phyloP scores from a whole-genome alignment of 2,329 filamentous ascomycete species.

The Paecilomyces formosus region DNA sequence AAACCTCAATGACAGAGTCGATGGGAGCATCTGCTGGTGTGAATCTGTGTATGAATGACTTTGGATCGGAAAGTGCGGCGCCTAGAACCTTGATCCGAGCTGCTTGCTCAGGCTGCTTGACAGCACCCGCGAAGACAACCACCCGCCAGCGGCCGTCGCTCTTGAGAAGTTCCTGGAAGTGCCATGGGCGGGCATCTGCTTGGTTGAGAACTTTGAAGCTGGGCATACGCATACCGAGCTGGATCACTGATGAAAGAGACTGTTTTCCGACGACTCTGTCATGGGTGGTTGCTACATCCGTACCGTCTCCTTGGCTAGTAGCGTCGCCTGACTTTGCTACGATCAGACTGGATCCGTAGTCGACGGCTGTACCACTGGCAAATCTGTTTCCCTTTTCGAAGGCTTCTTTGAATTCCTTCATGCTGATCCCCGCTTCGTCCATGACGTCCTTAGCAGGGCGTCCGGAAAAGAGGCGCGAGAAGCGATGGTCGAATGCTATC shows the following conservation, averaged over 20 bases:
- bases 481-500: constrained; percentile 56
- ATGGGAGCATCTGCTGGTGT: constrained; percentile 33
- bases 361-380: constrained; percentile 49
- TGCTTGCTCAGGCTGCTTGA: constrained; percentile 39
- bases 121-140: constrained; percentile 53
- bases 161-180: constrained; percentile 27
- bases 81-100: constrained; percentile 43
- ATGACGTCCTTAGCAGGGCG: constrained; percentile 52
- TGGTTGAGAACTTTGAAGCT: constrained; percentile 29
- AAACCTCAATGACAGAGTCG: constrained; percentile 49
- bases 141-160: constrained; percentile 32
- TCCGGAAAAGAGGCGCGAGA: constrained; percentile 50
- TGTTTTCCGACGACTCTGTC: constrained; percentile 14
- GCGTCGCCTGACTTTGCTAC: constrained; percentile 46
- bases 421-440: constrained; percentile 54
- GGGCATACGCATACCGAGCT: constrained; percentile 27
- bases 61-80: constrained; percentile 26
- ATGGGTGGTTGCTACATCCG: constrained; percentile 28
- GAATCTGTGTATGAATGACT: constrained; percentile 39
- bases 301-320: constrained; percentile 41
- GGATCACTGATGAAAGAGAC: constrained; percentile 17
- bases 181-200: constrained; percentile 30
- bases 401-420: constrained; percentile 55
- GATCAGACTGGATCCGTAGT: constrained; percentile 51
- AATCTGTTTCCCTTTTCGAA: constrained; percentile 56